Evolutionary conservation across 1,139 yeast genomes (phyloP), one percentile per base, ranked within the genome.

Genomic region (Saccharomyces hybrid): DNA sequence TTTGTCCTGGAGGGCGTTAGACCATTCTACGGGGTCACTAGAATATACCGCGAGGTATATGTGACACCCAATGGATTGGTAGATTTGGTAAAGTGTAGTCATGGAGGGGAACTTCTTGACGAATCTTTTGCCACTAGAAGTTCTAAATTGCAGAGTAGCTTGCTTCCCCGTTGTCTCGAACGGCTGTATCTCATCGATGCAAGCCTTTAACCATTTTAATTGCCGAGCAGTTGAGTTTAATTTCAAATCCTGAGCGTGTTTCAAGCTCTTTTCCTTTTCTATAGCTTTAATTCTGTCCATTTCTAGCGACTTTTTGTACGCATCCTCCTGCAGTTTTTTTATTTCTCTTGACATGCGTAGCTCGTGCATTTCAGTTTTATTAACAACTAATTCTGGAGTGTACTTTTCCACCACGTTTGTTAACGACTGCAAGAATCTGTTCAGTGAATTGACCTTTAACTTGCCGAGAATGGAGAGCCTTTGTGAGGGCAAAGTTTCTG

Each of bases 41-140:
- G 57, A 51, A 16, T 52, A 52, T 5, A 58, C 55, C 0, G 57
- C 49, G 23, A 72, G 48, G 53, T 65, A 67, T 32, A 71, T 51
- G 47, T 67, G 63, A 14, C 72, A 72, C 57, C 86, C 89, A 47
- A 88, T 81, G 62, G 77, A 81, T 48, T 83, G 75, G 67, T 88
- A 89, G 4, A 91, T 68, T 42, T 86, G 86, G 48, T 75, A 75
- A n/a, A 85, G 66, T 0, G 82, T 71, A 14, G 79, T 75, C 5
- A 70, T 64, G 25, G 78, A 76, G 28, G 71, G 65, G 55, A 89
- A 81, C 52, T 77, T 77, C 55, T 82, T 80, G 7, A 87, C 75
- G 2, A 84, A 67, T 50, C 95, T 75, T 50, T 77, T 76, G 1
- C 97, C 97, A 46, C 78, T 69, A 2, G 82, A 74, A 34, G 80